Evolutionary conservation across 2,329 filamentous ascomycete genomes (phyloP), one percentile per base, ranked within the genome.

Genomic region (Penicillium sp.): DNA sequence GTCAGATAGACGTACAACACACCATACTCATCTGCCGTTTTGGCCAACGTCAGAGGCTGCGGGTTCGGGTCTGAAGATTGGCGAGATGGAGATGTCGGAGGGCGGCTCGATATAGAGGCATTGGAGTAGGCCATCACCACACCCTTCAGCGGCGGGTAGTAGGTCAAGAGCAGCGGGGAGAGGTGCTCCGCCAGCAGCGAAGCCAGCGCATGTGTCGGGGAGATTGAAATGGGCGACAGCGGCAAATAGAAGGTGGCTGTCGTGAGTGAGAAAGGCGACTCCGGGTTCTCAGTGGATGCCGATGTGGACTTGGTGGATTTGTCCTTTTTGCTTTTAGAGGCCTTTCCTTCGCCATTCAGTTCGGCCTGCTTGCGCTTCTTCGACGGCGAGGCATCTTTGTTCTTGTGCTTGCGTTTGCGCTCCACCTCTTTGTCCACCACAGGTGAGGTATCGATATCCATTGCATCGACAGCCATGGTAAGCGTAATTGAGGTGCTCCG

Each of bases 1-100:
- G 88, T 95, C 15, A 94, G 78, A 83, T 91, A 97, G 33, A 87
- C 80, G 59, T 86, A 96, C 15, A 83, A 84, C 16, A 88, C 87
- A 6, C 86, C 87, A 60, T 90, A 94, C 67, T 97, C 93, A 67
- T 87, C 82, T 27, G 86, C 64, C 2, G 68, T 63, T 23, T 55
- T 56, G n/a, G 69, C 65, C 23, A 71, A 59, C 1, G 68, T 68
- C 25, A 68, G 54, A n/a, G 62, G 61, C 52, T 65, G 58, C 3
- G 64, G 58, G 36, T 64, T 63, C 10, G 48, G 49, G 16, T 63
- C 54, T 33, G 51, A 48, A 18, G 53, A 43, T 28, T 48, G 38
- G 36, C 50, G 41, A 60, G 64, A 23, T 51, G 57, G 15, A 23
- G 53, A 42, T 30, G 68, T 73, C 41, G 50, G 67, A 41, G 67